A percentile compares a stretch with the other conserved stretches of the same genome.
Conservation (phyloP, 176 grass and related monocot species). For the Eremochloa ophiuroides region DNA sequence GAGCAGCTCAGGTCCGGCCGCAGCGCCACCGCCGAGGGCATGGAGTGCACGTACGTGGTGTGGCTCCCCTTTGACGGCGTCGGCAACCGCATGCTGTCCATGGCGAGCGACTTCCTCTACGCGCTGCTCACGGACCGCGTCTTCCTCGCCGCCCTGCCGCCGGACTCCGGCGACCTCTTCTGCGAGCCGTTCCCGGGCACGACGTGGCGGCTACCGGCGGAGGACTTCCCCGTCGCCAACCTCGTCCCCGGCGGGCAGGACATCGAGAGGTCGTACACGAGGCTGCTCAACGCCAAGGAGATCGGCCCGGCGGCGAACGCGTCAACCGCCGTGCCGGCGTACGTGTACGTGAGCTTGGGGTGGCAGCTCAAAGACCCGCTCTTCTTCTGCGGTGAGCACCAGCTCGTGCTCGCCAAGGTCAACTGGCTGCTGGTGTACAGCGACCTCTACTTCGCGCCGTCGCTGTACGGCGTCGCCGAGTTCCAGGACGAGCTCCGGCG, state of each 20-base stretch:
- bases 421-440: no score
- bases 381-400: conserved; percentile 60
- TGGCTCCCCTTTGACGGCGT: conserved; percentile 48
- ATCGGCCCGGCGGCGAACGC: no score
- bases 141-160: conserved; percentile 13
- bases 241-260: no score
- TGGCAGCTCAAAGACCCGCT: conserved; percentile 14
- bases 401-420: conserved; percentile 36
- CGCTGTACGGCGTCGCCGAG: no score
- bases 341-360: conserved; percentile 47
- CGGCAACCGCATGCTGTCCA: conserved; percentile 52
- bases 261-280: no score
- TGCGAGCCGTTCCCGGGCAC: conserved; percentile 62
- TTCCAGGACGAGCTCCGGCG: no score
- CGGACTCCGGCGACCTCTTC: conserved; percentile 51
- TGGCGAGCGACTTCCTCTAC: conserved; percentile 44
- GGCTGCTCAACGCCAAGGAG: no score
- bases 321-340: conserved; percentile 49
- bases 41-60: conserved; percentile 44
- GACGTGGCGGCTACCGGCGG: conserved; percentile 45
- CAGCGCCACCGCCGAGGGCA: neutral
- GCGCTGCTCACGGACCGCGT: conserved; percentile 51
- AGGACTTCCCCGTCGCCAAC: no score
- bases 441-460: no score
- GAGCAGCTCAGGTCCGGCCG: neutral